Evolutionary conservation across 768 basidiomycete genomes (phyloP).

Genomic region (Albatrellus ellisii): DNA sequence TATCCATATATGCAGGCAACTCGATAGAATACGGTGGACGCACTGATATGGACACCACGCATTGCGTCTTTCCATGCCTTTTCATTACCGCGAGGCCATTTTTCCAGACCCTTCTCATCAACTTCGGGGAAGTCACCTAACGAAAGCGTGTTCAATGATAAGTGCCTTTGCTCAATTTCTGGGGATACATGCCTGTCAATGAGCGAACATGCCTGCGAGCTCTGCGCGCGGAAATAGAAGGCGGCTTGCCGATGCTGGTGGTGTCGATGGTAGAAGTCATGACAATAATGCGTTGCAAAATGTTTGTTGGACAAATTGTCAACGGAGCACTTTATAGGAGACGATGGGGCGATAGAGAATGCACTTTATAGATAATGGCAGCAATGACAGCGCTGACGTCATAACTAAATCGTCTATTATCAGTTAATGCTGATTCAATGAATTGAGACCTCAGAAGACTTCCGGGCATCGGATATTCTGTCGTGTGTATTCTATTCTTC

Average conservation of each 20-base stretch:
- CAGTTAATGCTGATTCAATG: too few species aligned
- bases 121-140: constrained; percentile 73
- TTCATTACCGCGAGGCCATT: constrained; percentile 78
- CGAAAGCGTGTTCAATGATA: neutral
- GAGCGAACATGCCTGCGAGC: constrained; percentile 14
- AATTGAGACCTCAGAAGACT: too few species aligned
- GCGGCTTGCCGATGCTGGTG: constrained; percentile 5
- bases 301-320: too few species aligned
- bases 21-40: constrained; percentile 4
- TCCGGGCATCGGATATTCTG: too few species aligned
- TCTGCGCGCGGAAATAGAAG: neutral
- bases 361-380: too few species aligned
- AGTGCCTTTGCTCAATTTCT: neutral
- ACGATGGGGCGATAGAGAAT: too few species aligned
- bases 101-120: constrained; percentile 65
- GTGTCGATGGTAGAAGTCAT: constrained; percentile 10
- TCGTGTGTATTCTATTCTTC: too few species aligned
- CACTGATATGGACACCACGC: constrained; percentile 45
- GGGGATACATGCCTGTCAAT: constrained; percentile 35
- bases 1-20: neutral
- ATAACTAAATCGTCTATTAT: too few species aligned
- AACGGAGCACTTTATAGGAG: too few species aligned
- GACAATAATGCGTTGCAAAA: too few species aligned
- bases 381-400: too few species aligned
- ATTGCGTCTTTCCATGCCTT: constrained; percentile 54